These are phyloP conservation scores for Ceratobasidium theobromae DNA, from an alignment of 1,284 basidiomycete species.

Conservation along the genomic window DNA sequence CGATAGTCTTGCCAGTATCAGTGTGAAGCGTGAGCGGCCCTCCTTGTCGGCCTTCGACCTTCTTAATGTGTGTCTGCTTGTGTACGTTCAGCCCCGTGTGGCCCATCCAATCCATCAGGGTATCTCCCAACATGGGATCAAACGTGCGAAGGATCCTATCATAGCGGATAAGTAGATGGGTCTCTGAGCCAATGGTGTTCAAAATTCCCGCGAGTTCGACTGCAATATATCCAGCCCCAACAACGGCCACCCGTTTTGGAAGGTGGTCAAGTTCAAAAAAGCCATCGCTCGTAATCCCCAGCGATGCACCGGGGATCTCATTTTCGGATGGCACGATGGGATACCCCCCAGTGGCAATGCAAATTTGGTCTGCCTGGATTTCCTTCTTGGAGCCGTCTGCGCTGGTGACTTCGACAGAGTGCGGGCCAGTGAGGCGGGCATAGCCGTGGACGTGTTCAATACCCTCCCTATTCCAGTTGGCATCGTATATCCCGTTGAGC, in stretches of 20 bases:
- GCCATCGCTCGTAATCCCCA: conserved; percentile 92
- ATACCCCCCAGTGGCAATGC: conserved; percentile 83
- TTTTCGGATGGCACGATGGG: conserved; percentile 82
- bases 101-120: conserved; percentile 92
- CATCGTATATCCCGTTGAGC: conserved; percentile 91
- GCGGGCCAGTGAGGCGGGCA: conserved; percentile 69
- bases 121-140: conserved; percentile 85
- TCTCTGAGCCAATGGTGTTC: conserved; percentile 84
- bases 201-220: conserved; percentile 92
- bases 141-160: conserved; percentile 92
- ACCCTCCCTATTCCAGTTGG: conserved; percentile 83
- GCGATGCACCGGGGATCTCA: conserved; percentile 82
- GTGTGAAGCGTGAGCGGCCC: conserved; percentile 66
- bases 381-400: conserved; percentile 65
- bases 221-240: conserved; percentile 97
- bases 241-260: conserved; percentile 89
- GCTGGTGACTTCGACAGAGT: conserved; percentile 65
- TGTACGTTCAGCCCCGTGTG: conserved; percentile 89
- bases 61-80: conserved; percentile 72
- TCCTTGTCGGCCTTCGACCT: conserved; percentile 73
- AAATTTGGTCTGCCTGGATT: conserved; percentile 73
- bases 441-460: conserved; percentile 87
- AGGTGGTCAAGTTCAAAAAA: conserved; percentile 93
- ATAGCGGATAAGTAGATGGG: conserved; percentile 87
- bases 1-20: conserved; percentile 70